Conservation (phyloP, 306 rosid species). For the Malus fusca region DNA sequence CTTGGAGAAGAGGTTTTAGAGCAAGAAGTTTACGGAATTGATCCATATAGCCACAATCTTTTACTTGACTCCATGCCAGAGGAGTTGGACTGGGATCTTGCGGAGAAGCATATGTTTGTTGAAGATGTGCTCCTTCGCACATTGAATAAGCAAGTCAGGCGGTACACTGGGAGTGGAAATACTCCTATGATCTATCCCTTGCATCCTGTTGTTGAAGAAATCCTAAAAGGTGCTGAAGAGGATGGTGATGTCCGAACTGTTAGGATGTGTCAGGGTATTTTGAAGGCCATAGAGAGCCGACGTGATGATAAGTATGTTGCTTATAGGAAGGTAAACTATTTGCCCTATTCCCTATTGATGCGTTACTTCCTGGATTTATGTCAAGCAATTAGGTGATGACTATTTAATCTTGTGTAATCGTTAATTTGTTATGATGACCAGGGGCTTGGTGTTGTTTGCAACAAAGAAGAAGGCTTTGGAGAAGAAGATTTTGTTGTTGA, state of each 20-base stretch:
- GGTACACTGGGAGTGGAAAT: conserved; percentile 74
- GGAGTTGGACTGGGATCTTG: conserved; percentile 73
- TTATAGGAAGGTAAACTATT: conserved; percentile 75
- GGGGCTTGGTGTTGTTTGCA: conserved; percentile 99
- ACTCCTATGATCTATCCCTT: conserved; percentile 79
- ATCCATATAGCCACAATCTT: conserved; percentile 96
- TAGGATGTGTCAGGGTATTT: conserved; percentile 71
- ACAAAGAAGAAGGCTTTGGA: conserved; percentile 74
- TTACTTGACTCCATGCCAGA: conserved; percentile 94
- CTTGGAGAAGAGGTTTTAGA: conserved; percentile 85
- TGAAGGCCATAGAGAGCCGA: conserved; percentile 72
- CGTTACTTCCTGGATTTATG: conserved; percentile 5
- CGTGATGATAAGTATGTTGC: conserved; percentile 94
- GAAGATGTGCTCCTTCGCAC: conserved; percentile 83
- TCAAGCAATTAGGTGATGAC: conserved; percentile 8
- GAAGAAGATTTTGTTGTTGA: conserved; percentile 93
- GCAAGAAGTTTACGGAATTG: conserved; percentile 98
- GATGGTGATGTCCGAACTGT: conserved; percentile 44
- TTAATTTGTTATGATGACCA: conserved; percentile 28
- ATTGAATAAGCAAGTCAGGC: conserved; percentile 73
- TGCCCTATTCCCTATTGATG: background rate
- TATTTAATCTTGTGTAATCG: conserved; percentile 10
- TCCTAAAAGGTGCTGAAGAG: conserved; percentile 54
- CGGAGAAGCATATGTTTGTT: conserved; percentile 71
- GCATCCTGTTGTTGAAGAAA: conserved; percentile 79